Base-by-base conservation (phyloP, 345 rosid genomes). In the Camelina hispida region DNA sequence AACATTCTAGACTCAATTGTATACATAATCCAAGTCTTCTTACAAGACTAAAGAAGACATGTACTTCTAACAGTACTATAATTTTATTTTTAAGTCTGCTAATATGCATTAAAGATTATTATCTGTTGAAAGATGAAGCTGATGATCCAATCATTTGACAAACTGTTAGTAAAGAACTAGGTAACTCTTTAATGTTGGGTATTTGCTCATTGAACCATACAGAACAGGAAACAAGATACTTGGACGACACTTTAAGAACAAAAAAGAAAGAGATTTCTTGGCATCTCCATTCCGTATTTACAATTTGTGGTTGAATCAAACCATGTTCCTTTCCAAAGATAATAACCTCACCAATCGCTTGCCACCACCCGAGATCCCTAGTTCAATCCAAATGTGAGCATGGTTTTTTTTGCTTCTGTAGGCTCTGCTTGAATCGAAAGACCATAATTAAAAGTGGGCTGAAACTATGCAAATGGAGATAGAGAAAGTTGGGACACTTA, bases 201-300 rank as follows among this genome's bases (percentile, higher is more conserved):
- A n/a, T n/a, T n/a, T n/a, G n/a, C n/a, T n/a, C n/a, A n/a, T n/a
- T n/a, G n/a, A n/a, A n/a, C n/a, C n/a, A n/a, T n/a, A n/a, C n/a
- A n/a, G n/a, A n/a, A n/a, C n/a, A n/a, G n/a, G n/a, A n/a, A n/a
- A n/a, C n/a, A n/a, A n/a, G n/a, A n/a, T n/a, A n/a, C n/a, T n/a
- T n/a, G n/a, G n/a, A n/a, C n/a, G 40, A 43, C 16, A 54, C 10
- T 48, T 50, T 25, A 25, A 4, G 40, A 60, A 61, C 63, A 68
- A 53, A 52, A 43, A 70, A 30, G 8, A 22, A 43, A 32, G 55
- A 69, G 52, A 69, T 57, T 22, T 62, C 10, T 69, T 54, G 43
- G 44, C 63, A 69, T 40, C 80, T 70, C 80, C 62, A 38, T 63
- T 71, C 62, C 57, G 30, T 77, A 77, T 71, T 37, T 77, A 77